Evolutionary conservation across 129 eudicot genomes (phyloP).

Genomic region (Scalesia atractyloides): DNA sequence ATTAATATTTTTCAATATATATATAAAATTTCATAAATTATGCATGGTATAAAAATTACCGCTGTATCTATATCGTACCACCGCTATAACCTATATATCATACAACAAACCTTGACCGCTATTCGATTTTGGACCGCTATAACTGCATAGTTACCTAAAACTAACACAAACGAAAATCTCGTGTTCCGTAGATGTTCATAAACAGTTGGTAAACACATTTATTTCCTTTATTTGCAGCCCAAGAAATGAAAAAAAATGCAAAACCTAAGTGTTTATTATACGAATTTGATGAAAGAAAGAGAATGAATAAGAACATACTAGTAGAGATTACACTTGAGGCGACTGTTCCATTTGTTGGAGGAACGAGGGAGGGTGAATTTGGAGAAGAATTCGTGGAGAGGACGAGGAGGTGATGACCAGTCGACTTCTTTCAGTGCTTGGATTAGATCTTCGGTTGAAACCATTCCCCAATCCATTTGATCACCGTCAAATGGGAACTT

Average conservation of each 20-base stretch:
- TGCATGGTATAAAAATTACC: too few relatives aligned
- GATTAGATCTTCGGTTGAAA: conserved; percentile 85
- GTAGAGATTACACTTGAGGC: conserved; percentile 97
- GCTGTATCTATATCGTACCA: too few relatives aligned
- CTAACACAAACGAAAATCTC: too few relatives aligned
- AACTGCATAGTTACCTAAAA: too few relatives aligned
- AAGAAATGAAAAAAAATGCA: not conserved
- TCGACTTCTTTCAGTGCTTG: conserved; percentile 94
- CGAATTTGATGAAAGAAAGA: not conserved
- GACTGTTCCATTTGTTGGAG: conserved; percentile 85
- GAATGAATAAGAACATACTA: conserved; percentile 53
- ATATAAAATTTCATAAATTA: too few relatives aligned
- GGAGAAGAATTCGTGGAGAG: conserved; percentile 83
- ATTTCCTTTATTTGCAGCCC: too few relatives aligned
- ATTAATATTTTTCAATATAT: too few relatives aligned
- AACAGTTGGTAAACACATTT: too few relatives aligned
- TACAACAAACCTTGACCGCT: too few relatives aligned
- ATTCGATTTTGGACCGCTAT: too few relatives aligned
- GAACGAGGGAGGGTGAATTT: conserved; percentile 87
- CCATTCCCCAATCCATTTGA: conserved; percentile 91
- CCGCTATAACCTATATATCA: too few relatives aligned
- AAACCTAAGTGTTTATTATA: not conserved
- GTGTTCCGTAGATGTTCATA: too few relatives aligned
- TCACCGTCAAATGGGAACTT: not conserved
- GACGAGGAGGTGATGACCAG: conserved; percentile 99